Conservation (phyloP, 805 yeast species). For the Alloascoidea hylecoeti region DNA sequence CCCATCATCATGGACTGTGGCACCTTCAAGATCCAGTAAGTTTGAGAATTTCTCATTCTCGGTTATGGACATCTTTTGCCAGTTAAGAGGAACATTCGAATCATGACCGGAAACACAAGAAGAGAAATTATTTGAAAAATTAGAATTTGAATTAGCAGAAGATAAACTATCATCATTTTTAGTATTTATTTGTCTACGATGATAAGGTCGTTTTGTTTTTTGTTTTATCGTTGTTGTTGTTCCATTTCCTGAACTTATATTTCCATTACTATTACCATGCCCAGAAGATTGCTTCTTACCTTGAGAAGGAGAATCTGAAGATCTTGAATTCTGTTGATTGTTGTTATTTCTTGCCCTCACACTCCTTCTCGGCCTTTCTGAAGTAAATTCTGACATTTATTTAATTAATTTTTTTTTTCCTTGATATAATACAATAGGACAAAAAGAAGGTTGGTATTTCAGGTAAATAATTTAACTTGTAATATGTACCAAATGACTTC, state of each 20-base stretch:
- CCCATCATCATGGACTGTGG: slow-evolving; percentile 18
- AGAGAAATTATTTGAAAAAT: too few species aligned
- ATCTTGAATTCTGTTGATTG: neutral
- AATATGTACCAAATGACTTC: too few species aligned
- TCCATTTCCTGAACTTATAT: too few species aligned
- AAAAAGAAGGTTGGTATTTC: too few species aligned
- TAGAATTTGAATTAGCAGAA: too few species aligned
- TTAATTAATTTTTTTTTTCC: too few species aligned
- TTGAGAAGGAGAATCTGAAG: neutral
- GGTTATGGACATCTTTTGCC: neutral
- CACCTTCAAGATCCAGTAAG: slow-evolving; percentile 23
- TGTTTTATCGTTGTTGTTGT: too few species aligned
- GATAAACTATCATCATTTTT: neutral
- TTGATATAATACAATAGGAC: too few species aligned
- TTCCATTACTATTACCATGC: slow-evolving; percentile 1
- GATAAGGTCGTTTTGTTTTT: neutral
- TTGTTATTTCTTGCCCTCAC: neutral
- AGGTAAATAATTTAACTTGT: too few species aligned
- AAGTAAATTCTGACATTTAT: neutral
- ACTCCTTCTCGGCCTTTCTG: slow-evolving; percentile 1
- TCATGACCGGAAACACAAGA: neutral
- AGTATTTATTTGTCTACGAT: neutral
- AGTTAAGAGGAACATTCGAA: neutral
- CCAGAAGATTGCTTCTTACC: neutral
- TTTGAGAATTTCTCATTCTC: slow-evolving; percentile 17